Evolutionary conservation across 345 rosid genomes (phyloP).

Genomic region (Eucalyptus victrix): DNA sequence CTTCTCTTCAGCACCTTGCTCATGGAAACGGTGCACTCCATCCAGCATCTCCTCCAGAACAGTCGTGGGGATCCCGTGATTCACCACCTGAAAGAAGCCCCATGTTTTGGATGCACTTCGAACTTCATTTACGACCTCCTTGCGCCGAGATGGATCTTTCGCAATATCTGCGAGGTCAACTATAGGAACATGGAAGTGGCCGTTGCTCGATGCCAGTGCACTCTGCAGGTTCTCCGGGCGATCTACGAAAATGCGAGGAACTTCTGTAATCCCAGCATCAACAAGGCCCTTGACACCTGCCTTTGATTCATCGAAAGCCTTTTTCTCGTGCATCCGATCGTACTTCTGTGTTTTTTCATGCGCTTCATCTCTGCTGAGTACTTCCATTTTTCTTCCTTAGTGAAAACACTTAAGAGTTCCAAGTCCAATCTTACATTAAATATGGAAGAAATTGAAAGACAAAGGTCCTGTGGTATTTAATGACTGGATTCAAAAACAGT

Average conservation of each 20-base stretch:
- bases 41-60: constrained; percentile 10
- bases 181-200: constrained; percentile 1
- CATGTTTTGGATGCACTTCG: constrained; percentile 17
- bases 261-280: neutral
- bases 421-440: neutral
- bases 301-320: neutral
- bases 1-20: constrained; percentile 13
- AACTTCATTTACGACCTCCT: neutral
- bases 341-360: neutral
- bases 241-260: neutral
- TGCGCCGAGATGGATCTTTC: neutral
- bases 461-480: neutral
- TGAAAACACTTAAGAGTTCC: neutral
- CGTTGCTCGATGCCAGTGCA: neutral
- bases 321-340: neutral
- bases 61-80: constrained; percentile 15
- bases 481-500: neutral
- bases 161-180: constrained; percentile 12
- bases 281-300: neutral
- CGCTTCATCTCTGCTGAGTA: neutral
- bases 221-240: neutral
- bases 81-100: constrained; percentile 32
- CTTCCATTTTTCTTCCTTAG: neutral
- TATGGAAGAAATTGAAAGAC: neutral
- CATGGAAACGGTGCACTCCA: constrained; percentile 20